Percentiles rank a stretch among this genome's conserved stretches.
phyloP scores from a whole-genome alignment of 2,329 filamentous ascomycete genomes.

The Ceratocystis albifundus region DNA sequence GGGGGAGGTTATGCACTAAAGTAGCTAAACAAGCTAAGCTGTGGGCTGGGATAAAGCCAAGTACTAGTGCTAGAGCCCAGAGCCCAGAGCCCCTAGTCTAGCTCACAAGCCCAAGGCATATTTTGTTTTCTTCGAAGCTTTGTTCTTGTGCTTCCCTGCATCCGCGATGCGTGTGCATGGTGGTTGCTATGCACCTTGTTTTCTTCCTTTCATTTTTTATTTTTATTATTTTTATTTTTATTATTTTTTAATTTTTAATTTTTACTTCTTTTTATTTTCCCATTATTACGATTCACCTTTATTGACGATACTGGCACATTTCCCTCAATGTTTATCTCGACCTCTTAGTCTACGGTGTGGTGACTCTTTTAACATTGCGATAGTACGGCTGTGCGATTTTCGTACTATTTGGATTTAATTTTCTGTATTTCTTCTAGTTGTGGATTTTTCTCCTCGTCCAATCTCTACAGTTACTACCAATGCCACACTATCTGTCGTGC shows the following conservation, averaged over 20 bases:
- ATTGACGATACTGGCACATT: neutral
- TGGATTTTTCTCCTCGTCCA: neutral
- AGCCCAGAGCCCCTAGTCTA: neutral
- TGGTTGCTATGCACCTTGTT: conserved; percentile 5
- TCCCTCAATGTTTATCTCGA: no score
- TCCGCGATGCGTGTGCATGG: neutral
- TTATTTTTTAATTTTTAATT: no score
- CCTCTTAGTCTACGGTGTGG: no score
- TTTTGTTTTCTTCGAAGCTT: neutral
- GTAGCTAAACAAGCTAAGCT: neutral
- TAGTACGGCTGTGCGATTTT: neutral
- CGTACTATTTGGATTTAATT: neutral
- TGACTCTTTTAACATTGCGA: neutral
- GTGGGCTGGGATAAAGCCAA: neutral
- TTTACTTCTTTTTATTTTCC: neutral
- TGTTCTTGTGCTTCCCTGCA: neutral
- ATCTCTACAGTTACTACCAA: neutral
- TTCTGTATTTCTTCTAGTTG: conserved; percentile 6
- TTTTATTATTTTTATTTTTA: neutral
- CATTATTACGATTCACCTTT: neutral
- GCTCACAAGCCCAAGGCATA: neutral
- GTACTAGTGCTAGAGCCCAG: neutral
- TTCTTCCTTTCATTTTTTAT: neutral
- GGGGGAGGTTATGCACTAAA: neutral
- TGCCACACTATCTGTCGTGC: neutral